A percentile compares a stretch with the other conserved stretches of the same genome.
These are phyloP conservation scores for Suillus weaverae DNA, from an alignment of 768 basidiomycete species.

Conservation along the genomic window DNA sequence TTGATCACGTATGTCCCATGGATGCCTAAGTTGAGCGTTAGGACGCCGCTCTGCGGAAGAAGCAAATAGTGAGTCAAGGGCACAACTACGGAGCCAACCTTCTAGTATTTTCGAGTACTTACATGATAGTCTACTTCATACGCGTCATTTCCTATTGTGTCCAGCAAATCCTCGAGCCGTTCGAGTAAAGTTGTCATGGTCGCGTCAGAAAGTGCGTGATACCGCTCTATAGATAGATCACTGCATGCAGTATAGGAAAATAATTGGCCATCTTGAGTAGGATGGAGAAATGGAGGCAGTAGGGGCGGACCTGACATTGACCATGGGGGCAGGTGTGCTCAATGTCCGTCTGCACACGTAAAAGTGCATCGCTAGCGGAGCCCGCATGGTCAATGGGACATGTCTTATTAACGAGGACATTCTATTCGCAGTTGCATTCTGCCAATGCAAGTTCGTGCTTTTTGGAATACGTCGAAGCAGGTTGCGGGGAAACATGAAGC, in stretches of 20 bases:
- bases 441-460: not conserved
- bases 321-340: slow-evolving; percentile 57
- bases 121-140: slow-evolving; percentile 92
- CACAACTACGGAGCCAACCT: not conserved
- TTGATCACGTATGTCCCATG: slow-evolving; percentile 93
- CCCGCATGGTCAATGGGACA: not conserved
- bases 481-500: slow-evolving; percentile 8
- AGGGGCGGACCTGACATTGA: slow-evolving; percentile 50
- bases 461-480: slow-evolving; percentile 2
- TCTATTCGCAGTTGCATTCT: slow-evolving; percentile 1
- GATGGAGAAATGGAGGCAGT: not conserved
- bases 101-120: slow-evolving; percentile 27
- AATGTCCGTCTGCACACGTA: slow-evolving; percentile 22
- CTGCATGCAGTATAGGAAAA: slow-evolving; percentile 26
- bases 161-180: slow-evolving; percentile 70
- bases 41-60: slow-evolving; percentile 73
- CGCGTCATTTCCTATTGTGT: slow-evolving; percentile 49
- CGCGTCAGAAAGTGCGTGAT: slow-evolving; percentile 69
- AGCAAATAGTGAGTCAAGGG: not conserved
- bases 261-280: not conserved
- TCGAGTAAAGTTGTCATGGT: slow-evolving; percentile 80
- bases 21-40: slow-evolving; percentile 75
- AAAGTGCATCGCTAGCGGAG: slow-evolving; percentile 3
- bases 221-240: slow-evolving; percentile 59
- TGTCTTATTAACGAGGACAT: not conserved